Conservation (phyloP, 139 green algal species). For the Coccomyxa sp. region DNA sequence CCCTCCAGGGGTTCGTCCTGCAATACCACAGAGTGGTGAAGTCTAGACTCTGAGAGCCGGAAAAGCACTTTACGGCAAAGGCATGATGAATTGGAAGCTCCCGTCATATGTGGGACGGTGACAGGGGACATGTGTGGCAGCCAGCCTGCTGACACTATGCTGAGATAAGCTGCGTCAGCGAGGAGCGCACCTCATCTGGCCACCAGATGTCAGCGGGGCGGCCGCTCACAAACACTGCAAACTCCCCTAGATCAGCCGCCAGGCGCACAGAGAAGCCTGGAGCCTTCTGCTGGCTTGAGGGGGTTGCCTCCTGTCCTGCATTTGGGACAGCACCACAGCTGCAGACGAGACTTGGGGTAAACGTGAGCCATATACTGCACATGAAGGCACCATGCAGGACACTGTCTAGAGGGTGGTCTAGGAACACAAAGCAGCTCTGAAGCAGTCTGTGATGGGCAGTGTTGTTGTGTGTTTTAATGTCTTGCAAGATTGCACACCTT, state of each 20-base stretch:
- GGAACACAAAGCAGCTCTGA: too few relatives aligned
- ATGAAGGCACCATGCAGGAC: too few relatives aligned
- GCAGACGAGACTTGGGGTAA: neutral
- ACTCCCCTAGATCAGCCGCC: conserved; percentile 46
- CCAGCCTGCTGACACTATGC: neutral
- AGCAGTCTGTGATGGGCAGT: too few relatives aligned
- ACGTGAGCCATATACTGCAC: too few relatives aligned
- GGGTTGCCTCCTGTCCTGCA: neutral
- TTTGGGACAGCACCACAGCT: neutral
- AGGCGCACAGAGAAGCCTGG: conserved; percentile 20
- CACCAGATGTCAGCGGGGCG: conserved; percentile 42
- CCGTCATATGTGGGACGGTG: too few relatives aligned
- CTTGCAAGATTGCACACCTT: neutral
- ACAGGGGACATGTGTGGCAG: neutral
- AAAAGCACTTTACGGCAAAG: too few relatives aligned
- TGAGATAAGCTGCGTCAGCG: neutral
- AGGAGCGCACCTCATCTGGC: conserved; percentile 16
- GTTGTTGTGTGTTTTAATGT: too few relatives aligned
- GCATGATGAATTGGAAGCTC: too few relatives aligned
- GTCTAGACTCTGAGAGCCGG: neutral
- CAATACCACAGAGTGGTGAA: neutral
- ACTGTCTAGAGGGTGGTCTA: too few relatives aligned
- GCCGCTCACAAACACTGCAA: conserved; percentile 54
- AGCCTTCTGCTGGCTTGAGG: neutral
- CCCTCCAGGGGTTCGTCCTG: neutral